Evolutionary conservation across 2,329 filamentous ascomycete genomes (phyloP).

Genomic region (Achaetomium macrosporum): DNA sequence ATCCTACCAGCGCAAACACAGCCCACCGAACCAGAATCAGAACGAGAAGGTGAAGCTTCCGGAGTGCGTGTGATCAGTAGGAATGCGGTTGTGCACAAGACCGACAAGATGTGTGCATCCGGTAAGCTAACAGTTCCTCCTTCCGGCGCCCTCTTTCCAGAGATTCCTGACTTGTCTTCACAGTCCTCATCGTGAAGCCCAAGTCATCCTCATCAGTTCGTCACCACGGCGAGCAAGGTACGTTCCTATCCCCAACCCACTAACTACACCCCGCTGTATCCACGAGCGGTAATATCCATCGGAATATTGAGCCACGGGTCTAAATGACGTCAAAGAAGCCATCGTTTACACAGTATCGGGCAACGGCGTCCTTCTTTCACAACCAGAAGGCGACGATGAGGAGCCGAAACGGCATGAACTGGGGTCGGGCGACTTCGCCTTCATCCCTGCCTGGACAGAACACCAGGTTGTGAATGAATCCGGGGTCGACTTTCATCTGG

Average conservation of each 20-base stretch:
- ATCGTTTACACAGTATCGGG: slow-evolving; percentile 63
- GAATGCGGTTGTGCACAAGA: slow-evolving; percentile 58
- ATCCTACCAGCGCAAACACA: slow-evolving; percentile 37
- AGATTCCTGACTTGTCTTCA: background rate
- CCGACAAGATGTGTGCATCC: slow-evolving; percentile 61
- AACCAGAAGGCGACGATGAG: slow-evolving; percentile 39
- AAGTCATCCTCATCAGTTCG: slow-evolving; percentile 57
- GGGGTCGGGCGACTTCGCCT: slow-evolving; percentile 59
- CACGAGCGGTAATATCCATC: background rate
- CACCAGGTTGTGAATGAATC: slow-evolving; percentile 65
- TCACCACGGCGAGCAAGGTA: slow-evolving; percentile 64
- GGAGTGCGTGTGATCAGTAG: slow-evolving; percentile 32
- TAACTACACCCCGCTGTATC: background rate
- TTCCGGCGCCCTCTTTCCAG: too few relatives aligned
- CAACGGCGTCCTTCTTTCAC: slow-evolving; percentile 54
- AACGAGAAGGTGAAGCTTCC: slow-evolving; percentile 27
- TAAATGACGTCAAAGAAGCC: slow-evolving; percentile 44
- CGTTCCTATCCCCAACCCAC: slow-evolving; percentile 18
- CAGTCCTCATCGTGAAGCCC: slow-evolving; percentile 59
- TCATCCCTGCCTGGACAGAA: slow-evolving; percentile 64
- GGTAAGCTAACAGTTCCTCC: slow-evolving; percentile 36
- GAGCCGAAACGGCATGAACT: slow-evolving; percentile 52
- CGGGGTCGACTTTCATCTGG: slow-evolving; percentile 56
- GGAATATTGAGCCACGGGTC: background rate
- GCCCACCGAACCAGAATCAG: slow-evolving; percentile 32